These are phyloP conservation scores for Alternaria postmessia DNA, from an alignment of 2,329 filamentous ascomycete species.

Conservation along the genomic window DNA sequence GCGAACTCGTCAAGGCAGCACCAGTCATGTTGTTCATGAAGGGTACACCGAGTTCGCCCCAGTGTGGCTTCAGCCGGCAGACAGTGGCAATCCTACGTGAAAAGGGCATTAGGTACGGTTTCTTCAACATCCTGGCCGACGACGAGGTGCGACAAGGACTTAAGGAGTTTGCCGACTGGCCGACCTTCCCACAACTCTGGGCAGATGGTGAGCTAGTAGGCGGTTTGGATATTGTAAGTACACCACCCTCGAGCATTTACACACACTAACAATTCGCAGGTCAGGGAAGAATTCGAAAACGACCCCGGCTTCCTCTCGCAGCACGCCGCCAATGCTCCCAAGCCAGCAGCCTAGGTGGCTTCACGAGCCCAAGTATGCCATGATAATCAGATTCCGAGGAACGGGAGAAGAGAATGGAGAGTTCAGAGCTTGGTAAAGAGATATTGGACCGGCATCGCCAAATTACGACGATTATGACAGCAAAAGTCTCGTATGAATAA, in stretches of 20 bases:
- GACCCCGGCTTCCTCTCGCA: conserved; percentile 82
- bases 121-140: conserved; percentile 98
- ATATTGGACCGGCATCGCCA: background rate
- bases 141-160: conserved; percentile 95
- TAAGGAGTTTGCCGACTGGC: conserved; percentile 99
- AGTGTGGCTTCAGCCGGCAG: conserved; percentile 93
- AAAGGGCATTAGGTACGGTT: conserved; percentile 92
- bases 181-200: conserved; percentile 96
- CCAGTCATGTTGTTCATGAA: conserved; percentile 99
- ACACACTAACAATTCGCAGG: conserved; percentile 60
- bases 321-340: conserved; percentile 61
- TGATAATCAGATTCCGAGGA: background rate
- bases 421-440: background rate
- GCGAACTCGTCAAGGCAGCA: conserved; percentile 89
- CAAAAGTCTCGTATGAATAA: background rate
- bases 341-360: conserved; percentile 7
- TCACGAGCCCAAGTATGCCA: background rate
- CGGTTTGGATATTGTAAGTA: conserved; percentile 90
- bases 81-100: conserved; percentile 86
- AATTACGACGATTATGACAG: background rate
- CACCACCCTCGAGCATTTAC: background rate
- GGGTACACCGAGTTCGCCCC: conserved; percentile 84
- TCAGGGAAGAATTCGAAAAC: conserved; percentile 90
- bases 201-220: conserved; percentile 89
- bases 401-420: background rate